Evolutionary conservation across 106 monocot genomes (phyloP), one percentile per base, ranked within the genome.

Genomic region (Narthecium ossifragum): DNA sequence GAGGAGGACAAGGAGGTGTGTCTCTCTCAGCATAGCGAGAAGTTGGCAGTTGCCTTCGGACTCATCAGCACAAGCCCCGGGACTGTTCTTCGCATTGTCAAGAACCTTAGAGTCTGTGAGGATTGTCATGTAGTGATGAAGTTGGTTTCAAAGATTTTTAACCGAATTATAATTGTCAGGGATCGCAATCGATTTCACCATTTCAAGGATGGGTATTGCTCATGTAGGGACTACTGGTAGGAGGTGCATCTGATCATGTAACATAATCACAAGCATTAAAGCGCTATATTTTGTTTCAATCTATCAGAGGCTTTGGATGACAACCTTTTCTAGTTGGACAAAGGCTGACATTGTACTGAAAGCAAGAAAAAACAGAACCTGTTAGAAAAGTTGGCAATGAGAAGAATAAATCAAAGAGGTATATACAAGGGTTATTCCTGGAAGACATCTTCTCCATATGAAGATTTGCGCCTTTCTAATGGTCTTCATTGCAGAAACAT

Each of bases 151-250:
- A 67, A 75, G 56, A 60, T 48, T 17, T 80, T 74, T 36, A 32
- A 59, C 29, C 45, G 88, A 30, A 14, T 57, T 9, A 40, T 88
- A 0, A 66, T 88, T 51, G 70, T 80, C 4, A 79, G 87, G 34
- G 87, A 88, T 25, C 58, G 79, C 2, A 83, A 62, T 24, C 74
- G 78, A 22, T 87, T 87, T 28, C 87, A 82, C 40, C 82, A 82
- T 59, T 87, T 87, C 60, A 73, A 55, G 30, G 46, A 66, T 39
- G 87, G 87, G 27, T 58, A 45, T 58, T 87, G 82, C 47, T 82
- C 82, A n/a, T 87, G 87, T 40, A 51, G 36, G 55, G 82, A 87
- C 49, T 87, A 82, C 56, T 87, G 82, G 78, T 87, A n/a, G n/a
- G 43, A 43, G 43, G 17, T 18, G 18, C 17, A 43, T 43, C 43